Conservation (phyloP, 768 basidiomycete genomes). For the Gloeostereum incarnatum region DNA sequence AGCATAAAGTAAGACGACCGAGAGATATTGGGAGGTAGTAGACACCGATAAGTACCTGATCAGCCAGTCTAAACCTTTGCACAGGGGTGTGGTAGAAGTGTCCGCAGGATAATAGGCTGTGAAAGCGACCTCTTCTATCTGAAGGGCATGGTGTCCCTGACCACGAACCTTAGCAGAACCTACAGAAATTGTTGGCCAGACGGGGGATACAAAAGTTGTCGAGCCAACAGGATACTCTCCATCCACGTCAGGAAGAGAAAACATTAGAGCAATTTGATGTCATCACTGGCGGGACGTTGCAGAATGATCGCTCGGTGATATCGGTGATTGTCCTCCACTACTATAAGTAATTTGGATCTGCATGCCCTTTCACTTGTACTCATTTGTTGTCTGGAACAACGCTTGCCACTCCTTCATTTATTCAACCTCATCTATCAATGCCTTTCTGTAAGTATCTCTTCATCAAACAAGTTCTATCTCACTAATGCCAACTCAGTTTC, state of each 20-base stretch:
- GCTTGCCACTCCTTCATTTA: too few relatives aligned
- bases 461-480: too few relatives aligned
- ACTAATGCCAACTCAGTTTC: too few relatives aligned
- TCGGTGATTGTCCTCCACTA: neutral
- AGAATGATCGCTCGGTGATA: neutral
- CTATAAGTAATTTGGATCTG: neutral
- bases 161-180: conserved; percentile 29
- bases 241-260: conserved; percentile 30
- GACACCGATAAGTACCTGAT: conserved; percentile 30
- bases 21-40: neutral
- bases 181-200: conserved; percentile 25
- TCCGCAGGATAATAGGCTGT: conserved; percentile 59
- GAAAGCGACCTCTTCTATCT: conserved; percentile 54
- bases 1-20: neutral
- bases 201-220: conserved; percentile 43
- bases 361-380: neutral
- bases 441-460: too few relatives aligned
- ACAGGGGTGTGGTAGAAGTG: conserved; percentile 13
- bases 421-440: too few relatives aligned
- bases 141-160: conserved; percentile 29
- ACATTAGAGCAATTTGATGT: conserved; percentile 16
- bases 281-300: neutral
- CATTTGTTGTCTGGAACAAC: neutral
- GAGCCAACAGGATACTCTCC: conserved; percentile 53
- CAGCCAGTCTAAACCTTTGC: conserved; percentile 46